These are phyloP conservation scores for Madurella fahalii DNA, from an alignment of 2,329 filamentous ascomycete genomes.

Conservation along the genomic window DNA sequence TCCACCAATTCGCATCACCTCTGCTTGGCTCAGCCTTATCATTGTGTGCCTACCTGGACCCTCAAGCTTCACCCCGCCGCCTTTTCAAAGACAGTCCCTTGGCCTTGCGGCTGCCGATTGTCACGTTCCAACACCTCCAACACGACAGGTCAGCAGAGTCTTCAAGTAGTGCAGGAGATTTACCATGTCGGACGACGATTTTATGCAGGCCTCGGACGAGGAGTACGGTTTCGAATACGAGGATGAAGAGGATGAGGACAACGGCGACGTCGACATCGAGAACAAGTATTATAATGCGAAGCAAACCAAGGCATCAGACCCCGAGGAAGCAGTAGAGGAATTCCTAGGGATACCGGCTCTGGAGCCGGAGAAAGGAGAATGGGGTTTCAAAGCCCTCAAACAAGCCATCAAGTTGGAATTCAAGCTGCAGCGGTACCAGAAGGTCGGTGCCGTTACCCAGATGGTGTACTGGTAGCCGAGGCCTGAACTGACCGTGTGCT, in stretches of 20 bases:
- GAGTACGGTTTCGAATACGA: slow-evolving; percentile 99
- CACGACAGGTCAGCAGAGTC: not conserved
- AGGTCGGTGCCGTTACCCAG: slow-evolving; percentile 48
- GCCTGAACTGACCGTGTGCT: slow-evolving; percentile 11
- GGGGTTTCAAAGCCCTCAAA: slow-evolving; percentile 97
- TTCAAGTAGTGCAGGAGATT: not conserved
- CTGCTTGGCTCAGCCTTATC: slow-evolving; percentile 12
- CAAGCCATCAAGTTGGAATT: slow-evolving; percentile 98
- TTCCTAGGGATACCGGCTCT: slow-evolving; percentile 83
- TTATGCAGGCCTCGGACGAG: slow-evolving; percentile 88
- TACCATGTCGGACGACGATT: slow-evolving; percentile 82
- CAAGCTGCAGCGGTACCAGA: slow-evolving; percentile 79
- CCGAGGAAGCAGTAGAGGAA: slow-evolving; percentile 83
- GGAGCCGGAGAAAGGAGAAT: slow-evolving; percentile 91
- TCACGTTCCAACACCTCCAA: not conserved
- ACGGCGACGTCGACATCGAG: slow-evolving; percentile 88
- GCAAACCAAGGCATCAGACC: slow-evolving; percentile 84
- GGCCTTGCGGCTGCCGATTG: not conserved
- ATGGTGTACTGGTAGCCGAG: not conserved
- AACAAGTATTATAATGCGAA: slow-evolving; percentile 99
- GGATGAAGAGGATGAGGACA: slow-evolving; percentile 80
- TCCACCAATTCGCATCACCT: not conserved
- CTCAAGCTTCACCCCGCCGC: not conserved
- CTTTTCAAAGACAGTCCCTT: not conserved
- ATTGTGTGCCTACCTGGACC: slow-evolving; percentile 6